Base-by-base conservation (phyloP, 768 basidiomycete species). In the Hemileccinum impolitum region DNA sequence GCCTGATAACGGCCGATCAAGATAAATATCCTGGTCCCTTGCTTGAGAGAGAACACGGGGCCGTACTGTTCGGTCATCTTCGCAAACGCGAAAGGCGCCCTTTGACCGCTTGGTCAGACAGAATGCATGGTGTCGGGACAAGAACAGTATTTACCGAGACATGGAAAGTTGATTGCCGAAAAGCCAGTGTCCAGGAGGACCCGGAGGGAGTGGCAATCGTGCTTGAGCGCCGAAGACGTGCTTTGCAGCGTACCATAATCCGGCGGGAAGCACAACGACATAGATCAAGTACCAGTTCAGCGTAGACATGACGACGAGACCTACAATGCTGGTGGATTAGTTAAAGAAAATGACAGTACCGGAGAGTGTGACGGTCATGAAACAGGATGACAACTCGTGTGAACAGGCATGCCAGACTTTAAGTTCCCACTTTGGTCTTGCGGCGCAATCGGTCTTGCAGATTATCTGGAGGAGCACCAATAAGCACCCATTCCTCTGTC, bases 11-110 rank as follows among this genome's bases (percentile, higher is more conserved):
- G 59, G 1, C 62, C 65, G 9, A 65, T 59, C 12, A 65, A 18
- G 1, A 65, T 47, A 11, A 54, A 59, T 3, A 49, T 10, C 2
- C 38, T 37, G 11, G 34, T 5, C 1, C 83, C 81, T 54, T 78
- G 76, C 6, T 74, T 70, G 1, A 84, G 60, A 0, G 77, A 73
- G 52, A 82, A 81, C 0, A 85, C 71, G 0, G 83, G 81, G 0
- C 84, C 83, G 55, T 84, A 84, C 51, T 73, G 57, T 56, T 82
- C 70, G 3, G 77, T 79, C 75, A 80, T 78, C 57, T 77, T 71
- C 30, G 82, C 77, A 41, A 80, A 81, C 23, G 26, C 52, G 19
- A 62, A 58, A 10, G 58, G 50, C 13, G 49, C 28, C 9, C 62
- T 61, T 25, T 6, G 11, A 44, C 19, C 15, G 1, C 12, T 4